Conservation (phyloP, 345 rosid species). For the Salix purpurea region DNA sequence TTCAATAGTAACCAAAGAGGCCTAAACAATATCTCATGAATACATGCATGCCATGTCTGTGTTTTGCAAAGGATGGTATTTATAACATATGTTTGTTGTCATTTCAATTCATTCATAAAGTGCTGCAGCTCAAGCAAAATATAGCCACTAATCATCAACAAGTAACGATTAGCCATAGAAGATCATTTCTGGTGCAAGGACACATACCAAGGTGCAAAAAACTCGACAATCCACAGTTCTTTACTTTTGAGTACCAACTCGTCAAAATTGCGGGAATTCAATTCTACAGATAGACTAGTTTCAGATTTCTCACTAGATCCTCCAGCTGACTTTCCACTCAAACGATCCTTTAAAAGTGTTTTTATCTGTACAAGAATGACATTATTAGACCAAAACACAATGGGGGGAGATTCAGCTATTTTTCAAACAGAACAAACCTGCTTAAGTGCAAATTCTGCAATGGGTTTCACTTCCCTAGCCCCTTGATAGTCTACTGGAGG, state of each 20-base stretch:
- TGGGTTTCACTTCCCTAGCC: constrained; percentile 83
- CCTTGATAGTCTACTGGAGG: constrained; percentile 89
- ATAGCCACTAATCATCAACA: not conserved
- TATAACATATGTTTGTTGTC: not conserved
- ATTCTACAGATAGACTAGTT: constrained; percentile 60
- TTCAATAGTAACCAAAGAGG: not conserved
- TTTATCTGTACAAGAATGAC: constrained; percentile 50
- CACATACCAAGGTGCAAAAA: constrained; percentile 93
- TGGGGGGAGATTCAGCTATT: not conserved
- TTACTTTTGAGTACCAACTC: constrained; percentile 82
- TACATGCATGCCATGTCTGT: not conserved
- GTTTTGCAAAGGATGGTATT: not conserved
- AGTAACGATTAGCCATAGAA: not conserved
- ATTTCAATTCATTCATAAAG: not conserved
- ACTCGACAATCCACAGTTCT: constrained; percentile 93
- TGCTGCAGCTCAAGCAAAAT: not conserved
- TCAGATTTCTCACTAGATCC: constrained; percentile 85
- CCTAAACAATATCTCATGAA: not conserved
- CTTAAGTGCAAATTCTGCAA: constrained; percentile 60
- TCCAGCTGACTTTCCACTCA: constrained; percentile 67
- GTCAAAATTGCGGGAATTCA: constrained; percentile 77
- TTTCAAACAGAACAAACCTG: constrained; percentile 50
- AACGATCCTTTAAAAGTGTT: constrained; percentile 72
- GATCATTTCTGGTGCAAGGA: not conserved
- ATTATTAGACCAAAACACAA: constrained; percentile 3